A percentile compares a stretch with the other conserved stretches of the same genome.
Evolutionary conservation across 371 early-diverging fungal genomes (phyloP).

Genomic region (Rhizopus microsporus): DNA sequence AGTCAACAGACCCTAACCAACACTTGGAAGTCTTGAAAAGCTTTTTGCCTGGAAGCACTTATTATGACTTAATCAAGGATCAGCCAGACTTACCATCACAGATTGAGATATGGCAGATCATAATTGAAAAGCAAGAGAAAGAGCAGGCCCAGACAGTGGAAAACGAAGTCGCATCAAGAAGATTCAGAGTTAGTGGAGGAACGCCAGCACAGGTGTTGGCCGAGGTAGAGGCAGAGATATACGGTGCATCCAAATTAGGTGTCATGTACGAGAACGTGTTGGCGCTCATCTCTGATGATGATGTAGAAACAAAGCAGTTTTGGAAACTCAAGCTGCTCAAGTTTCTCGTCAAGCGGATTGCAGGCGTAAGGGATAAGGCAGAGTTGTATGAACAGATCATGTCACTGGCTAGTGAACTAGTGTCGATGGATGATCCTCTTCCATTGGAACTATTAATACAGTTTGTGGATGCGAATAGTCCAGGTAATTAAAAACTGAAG

Average conservation of each 20-base stretch:
- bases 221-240: constrained; percentile 63
- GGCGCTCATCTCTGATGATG: constrained; percentile 24
- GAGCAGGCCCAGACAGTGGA: constrained; percentile 61
- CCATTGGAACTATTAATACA: constrained; percentile 58
- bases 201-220: constrained; percentile 56
- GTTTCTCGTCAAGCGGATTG: constrained; percentile 31
- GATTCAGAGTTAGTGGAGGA: constrained; percentile 72
- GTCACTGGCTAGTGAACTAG: constrained; percentile 39
- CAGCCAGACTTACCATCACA: constrained; percentile 45
- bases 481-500: constrained; percentile 26
- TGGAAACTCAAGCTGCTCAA: constrained; percentile 34
- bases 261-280: constrained; percentile 44
- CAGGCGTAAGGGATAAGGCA: constrained; percentile 25
- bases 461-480: constrained; percentile 40
- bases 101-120: constrained; percentile 54
- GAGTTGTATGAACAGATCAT: constrained; percentile 40
- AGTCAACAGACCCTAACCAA: constrained; percentile 27
- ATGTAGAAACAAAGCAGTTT: constrained; percentile 10
- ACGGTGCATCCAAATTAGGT: constrained; percentile 57
- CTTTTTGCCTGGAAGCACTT: constrained; percentile 53
- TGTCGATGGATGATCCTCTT: constrained; percentile 32
- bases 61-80: constrained; percentile 50
- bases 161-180: constrained; percentile 65
- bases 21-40: constrained; percentile 53
- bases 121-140: constrained; percentile 58